Conservation (phyloP, 768 basidiomycete genomes). For the Cubamyces sp. region DNA sequence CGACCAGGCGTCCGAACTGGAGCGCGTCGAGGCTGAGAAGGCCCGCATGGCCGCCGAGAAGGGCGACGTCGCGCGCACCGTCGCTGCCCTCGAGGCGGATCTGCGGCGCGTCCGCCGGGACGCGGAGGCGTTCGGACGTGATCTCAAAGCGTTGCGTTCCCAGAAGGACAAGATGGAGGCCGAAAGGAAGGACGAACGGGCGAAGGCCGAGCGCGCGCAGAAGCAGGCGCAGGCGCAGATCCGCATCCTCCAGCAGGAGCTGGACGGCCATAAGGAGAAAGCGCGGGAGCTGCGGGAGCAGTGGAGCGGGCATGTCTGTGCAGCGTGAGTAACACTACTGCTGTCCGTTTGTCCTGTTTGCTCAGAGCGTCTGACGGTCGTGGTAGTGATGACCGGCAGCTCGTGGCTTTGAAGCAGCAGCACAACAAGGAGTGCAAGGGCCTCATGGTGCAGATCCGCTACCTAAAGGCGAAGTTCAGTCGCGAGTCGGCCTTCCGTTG, state of each 20-base stretch:
- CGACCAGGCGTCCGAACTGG: slow-evolving; percentile 62
- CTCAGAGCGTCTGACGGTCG: neutral
- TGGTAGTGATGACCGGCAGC: slow-evolving; percentile 54
- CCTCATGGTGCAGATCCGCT: slow-evolving; percentile 86
- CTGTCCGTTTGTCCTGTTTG: no score
- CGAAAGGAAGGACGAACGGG: slow-evolving; percentile 51
- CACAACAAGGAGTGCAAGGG: slow-evolving; percentile 92
- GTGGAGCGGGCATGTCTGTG: slow-evolving; percentile 60
- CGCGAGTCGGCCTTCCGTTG: slow-evolving; percentile 81
- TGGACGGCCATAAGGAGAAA: slow-evolving; percentile 58
- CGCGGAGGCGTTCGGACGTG: slow-evolving; percentile 77
- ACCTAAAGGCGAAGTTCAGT: slow-evolving; percentile 89
- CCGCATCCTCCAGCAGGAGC: slow-evolving; percentile 65
- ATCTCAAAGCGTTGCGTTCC: slow-evolving; percentile 65
- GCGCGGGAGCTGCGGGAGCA: slow-evolving; percentile 50
- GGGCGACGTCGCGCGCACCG: slow-evolving; percentile 64
- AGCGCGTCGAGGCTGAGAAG: slow-evolving; percentile 66
- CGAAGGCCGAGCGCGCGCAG: slow-evolving; percentile 58
- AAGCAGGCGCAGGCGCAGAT: slow-evolving; percentile 73
- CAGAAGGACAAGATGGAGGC: slow-evolving; percentile 65
- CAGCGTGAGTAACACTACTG: slow-evolving; percentile 47
- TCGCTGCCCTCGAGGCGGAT: slow-evolving; percentile 73
- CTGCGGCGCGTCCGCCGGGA: slow-evolving; percentile 74
- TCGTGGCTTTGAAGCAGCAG: slow-evolving; percentile 59
- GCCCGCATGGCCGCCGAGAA: slow-evolving; percentile 64